These are phyloP conservation scores for Tulasnella sp. DNA, from an alignment of 768 basidiomycete genomes.

Conservation along the genomic window DNA sequence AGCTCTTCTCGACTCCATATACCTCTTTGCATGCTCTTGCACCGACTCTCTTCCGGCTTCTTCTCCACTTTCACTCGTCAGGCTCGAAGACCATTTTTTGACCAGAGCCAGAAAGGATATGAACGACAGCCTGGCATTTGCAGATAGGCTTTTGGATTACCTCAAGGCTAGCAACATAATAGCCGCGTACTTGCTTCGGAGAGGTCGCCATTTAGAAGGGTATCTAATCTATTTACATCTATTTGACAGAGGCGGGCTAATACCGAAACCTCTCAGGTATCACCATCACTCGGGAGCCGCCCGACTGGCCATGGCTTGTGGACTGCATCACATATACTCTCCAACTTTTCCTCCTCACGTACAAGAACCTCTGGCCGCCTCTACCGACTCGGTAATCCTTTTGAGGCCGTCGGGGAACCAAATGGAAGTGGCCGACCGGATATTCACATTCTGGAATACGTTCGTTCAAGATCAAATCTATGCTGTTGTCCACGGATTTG, in stretches of 20 bases:
- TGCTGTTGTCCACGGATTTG: not conserved
- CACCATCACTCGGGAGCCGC: constrained; percentile 11
- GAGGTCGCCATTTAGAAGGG: not conserved
- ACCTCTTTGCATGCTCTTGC: constrained; percentile 27
- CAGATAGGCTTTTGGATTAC: not conserved
- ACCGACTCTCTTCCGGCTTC: not conserved
- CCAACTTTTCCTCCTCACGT: not conserved
- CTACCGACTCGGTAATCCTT: not conserved
- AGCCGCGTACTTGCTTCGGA: not conserved
- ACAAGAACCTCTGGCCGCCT: not conserved
- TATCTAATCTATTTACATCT: not conserved
- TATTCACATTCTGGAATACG: constrained; percentile 15
- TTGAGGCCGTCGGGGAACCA: not conserved
- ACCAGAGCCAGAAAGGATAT: not conserved
- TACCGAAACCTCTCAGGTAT: not conserved
- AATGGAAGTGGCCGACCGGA: constrained; percentile 4
- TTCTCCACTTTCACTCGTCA: not conserved
- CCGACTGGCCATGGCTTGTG: not conserved
- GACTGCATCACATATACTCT: not conserved
- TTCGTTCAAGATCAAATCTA: not conserved
- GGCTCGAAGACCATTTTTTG: not conserved
- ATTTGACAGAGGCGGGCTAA: not conserved
- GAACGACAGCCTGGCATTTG: not conserved
- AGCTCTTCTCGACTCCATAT: constrained; percentile 27
- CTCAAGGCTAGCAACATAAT: not conserved